A percentile compares a stretch with the other conserved stretches of the same genome.
These are phyloP conservation scores for Paecilomyces formosus DNA, from an alignment of 2,329 filamentous ascomycete genomes.

Conservation along the genomic window DNA sequence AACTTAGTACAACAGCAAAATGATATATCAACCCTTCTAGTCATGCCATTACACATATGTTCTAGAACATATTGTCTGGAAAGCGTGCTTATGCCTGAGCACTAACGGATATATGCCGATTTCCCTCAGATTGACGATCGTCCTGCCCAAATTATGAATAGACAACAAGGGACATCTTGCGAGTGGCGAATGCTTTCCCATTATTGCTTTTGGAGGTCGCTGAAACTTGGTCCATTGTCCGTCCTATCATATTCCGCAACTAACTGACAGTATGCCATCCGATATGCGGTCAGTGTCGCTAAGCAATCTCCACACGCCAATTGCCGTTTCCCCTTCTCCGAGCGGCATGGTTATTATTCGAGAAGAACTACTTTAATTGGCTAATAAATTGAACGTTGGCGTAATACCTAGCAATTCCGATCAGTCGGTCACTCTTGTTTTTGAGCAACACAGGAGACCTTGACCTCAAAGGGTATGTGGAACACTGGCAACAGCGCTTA, in stretches of 20 bases:
- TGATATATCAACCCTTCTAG: no score
- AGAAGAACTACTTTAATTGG: neutral
- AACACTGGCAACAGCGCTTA: neutral
- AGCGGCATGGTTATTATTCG: neutral
- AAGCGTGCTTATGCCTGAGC: no score
- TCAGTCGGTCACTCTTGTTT: neutral
- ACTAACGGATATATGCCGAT: no score
- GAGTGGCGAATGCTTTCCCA: neutral
- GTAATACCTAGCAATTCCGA: neutral
- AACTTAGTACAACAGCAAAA: no score
- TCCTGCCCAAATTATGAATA: neutral
- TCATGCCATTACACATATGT: no score
- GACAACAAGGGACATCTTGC: neutral
- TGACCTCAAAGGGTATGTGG: neutral
- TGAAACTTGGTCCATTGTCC: neutral
- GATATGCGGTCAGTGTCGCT: neutral
- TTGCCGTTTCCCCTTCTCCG: neutral
- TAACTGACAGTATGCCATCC: neutral
- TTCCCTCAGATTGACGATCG: neutral
- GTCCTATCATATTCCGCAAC: neutral
- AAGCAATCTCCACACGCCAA: neutral
- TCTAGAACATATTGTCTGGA: no score
- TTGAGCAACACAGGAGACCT: neutral
- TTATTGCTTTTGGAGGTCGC: neutral
- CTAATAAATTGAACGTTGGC: neutral